Base-by-base conservation (phyloP, 2,329 filamentous ascomycete species). In the Lanzia echinophila region DNA sequence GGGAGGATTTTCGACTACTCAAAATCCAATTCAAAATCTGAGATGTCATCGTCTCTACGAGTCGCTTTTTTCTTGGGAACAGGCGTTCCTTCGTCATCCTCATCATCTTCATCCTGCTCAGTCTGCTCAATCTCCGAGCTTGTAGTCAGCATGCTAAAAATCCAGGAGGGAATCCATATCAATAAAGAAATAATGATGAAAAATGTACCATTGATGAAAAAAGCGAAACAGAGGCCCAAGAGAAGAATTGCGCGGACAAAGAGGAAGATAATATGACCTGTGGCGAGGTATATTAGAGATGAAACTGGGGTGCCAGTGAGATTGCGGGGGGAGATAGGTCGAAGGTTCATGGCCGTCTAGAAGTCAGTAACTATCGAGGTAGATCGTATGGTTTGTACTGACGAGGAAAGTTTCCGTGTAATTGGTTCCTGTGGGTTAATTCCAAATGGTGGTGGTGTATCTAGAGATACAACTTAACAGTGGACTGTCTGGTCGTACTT, bases 81-180 rank as follows among this genome's bases (percentile, higher is more conserved):
- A 13, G 13, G 12, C 22, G 24, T 20, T 28, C 6, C 11, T 15
- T 22, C 17, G 19, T 20, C 41, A 19, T 22, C 11, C 6, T 44
- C 19, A 10, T 22, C 22, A n/a, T 13, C 13, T 28, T 44, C 41
- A 4, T 44, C 41, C 20, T 22, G 24, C 8, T 28, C 24, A 4
- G 24, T 12, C 19, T 19, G 24, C 8, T 28, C 24, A 4, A 8
- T 12, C 19, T 19, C 19, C 34, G 24, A 6, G 46, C 8, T 17
- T 39, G 12, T 38, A 22, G 2, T 38, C 22, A 48, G 22, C 8
- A 38, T 24, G 19, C 22, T 19, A 20, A 24, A 39, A n/a, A 48
- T 39, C 33, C 33, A 38, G 17, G 33, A 38, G n/a, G 46, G 19
- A n/a, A 48, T 28, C 46, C 46, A 48, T 48, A 48, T 44, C 15